Conservation (phyloP, 148 eudicot genomes). For the Nepenthes gracilis region DNA sequence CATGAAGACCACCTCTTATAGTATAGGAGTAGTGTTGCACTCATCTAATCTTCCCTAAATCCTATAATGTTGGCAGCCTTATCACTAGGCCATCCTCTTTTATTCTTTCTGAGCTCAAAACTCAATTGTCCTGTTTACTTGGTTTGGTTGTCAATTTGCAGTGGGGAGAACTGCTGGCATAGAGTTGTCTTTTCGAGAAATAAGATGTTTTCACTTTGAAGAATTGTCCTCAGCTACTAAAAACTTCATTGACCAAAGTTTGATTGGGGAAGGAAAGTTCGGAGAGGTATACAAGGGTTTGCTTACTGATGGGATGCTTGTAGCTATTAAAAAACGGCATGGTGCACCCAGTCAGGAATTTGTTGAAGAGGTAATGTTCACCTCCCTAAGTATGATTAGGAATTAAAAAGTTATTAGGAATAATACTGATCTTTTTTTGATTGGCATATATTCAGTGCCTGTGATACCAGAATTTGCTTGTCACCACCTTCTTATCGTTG, state of each 20-base stretch:
- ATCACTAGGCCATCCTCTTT: too few relatives aligned
- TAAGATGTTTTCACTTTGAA: constrained; percentile 60
- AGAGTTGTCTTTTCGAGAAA: constrained; percentile 65
- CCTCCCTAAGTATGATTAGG: neutral
- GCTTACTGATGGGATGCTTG: constrained; percentile 86
- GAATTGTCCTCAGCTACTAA: constrained; percentile 69
- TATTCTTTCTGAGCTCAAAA: neutral
- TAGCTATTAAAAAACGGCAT: constrained; percentile 74
- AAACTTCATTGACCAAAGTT: constrained; percentile 56
- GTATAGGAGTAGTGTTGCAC: too few relatives aligned
- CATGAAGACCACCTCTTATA: too few relatives aligned
- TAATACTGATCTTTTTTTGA: neutral
- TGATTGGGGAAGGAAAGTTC: constrained; percentile 93
- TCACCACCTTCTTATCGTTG: too few relatives aligned
- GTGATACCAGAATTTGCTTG: too few relatives aligned
- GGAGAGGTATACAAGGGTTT: constrained; percentile 92
- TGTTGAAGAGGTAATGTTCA: constrained; percentile 66
- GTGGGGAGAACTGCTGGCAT: constrained; percentile 46
- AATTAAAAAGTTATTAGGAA: neutral
- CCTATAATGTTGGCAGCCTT: too few relatives aligned
- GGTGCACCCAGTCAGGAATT: constrained; percentile 69
- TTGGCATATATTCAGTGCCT: too few relatives aligned
- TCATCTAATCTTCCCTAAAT: too few relatives aligned
- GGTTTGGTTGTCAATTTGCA: constrained; percentile 8
- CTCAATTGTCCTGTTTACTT: neutral